Evolutionary conservation across 768 basidiomycete species (phyloP), one percentile per base, ranked within the genome.

Genomic region (Exidia glandulosa): DNA sequence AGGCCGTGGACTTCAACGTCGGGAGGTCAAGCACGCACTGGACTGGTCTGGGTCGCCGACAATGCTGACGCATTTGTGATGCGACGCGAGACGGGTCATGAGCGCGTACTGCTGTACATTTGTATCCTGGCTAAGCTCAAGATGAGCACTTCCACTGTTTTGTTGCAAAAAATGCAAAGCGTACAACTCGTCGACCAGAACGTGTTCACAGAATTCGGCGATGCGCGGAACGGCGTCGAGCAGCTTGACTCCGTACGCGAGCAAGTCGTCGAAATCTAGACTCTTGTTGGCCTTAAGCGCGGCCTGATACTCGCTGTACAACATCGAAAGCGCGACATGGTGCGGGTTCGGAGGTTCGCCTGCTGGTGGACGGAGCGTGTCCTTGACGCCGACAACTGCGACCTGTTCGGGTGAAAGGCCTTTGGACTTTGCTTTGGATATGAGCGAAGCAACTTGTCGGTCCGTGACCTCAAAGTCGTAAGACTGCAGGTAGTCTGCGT

Each of bases 1-100:
- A 10, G 19, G 36, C 19, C 36, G 19, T 19, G 19, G 12, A 3
- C 36, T 3, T 19, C 12, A 37, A 19, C 36, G 10, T 37, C 36
- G 19, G 36, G 12, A 3, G 0, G 0, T 58, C 59, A 48, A 59
- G 58, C 9, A 52, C 76, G 30, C 64, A 85, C 86, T 93, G 0
- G 89, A 90, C 68, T 94, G 92, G 69, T 94, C 92, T 0, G 92
- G 92, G 72, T 94, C 92, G 0, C 92, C 92, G 2, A 94, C 90
- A 41, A 94, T 80, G 3, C 86, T 90, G 30, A 92, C 76, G 62
- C 84, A 82, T 31, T 76, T 71, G 33, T 73, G 72, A 3, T 71
- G 66, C 13, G 74, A 66, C 0, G 84, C 87, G 57, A 94, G 81
- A 3, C 77, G 73, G 61, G 75, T 77, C 85, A 93, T 87, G 27